These are phyloP conservation scores for Ciborinia camelliae DNA, from an alignment of 2,329 filamentous ascomycete species.

Conservation along the genomic window DNA sequence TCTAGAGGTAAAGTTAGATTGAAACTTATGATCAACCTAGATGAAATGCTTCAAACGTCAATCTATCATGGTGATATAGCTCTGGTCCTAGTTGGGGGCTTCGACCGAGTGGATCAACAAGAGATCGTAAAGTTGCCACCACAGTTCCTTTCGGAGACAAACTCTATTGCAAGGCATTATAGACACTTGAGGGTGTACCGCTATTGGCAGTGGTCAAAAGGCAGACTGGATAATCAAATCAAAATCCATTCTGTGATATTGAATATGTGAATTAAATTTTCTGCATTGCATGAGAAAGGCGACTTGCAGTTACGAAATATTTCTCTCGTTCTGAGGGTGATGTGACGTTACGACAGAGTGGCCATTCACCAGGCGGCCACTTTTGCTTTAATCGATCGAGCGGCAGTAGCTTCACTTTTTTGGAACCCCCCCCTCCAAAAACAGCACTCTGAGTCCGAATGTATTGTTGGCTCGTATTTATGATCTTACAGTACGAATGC, in stretches of 20 bases:
- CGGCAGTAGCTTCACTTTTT: neutral
- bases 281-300: neutral
- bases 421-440: no score
- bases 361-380: neutral
- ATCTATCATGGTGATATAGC: neutral
- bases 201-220: neutral
- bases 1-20: neutral
- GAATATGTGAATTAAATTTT: neutral
- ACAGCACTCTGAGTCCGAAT: neutral
- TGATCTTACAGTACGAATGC: neutral
- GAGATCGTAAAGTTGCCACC: neutral
- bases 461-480: neutral
- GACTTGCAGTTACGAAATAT: neutral
- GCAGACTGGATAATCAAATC: neutral
- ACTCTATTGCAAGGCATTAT: neutral
- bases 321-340: neutral
- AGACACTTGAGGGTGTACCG: neutral
- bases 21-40: neutral
- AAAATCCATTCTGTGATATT: neutral
- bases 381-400: neutral
- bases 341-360: neutral
- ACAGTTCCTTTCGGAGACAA: neutral
- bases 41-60: neutral
- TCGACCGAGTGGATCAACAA: neutral
- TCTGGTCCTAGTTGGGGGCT: neutral